Percentiles rank a stretch among this genome's conserved stretches.
Conservation (phyloP, 352 stramenopile species). For the Phytopythium sindhum region DNA sequence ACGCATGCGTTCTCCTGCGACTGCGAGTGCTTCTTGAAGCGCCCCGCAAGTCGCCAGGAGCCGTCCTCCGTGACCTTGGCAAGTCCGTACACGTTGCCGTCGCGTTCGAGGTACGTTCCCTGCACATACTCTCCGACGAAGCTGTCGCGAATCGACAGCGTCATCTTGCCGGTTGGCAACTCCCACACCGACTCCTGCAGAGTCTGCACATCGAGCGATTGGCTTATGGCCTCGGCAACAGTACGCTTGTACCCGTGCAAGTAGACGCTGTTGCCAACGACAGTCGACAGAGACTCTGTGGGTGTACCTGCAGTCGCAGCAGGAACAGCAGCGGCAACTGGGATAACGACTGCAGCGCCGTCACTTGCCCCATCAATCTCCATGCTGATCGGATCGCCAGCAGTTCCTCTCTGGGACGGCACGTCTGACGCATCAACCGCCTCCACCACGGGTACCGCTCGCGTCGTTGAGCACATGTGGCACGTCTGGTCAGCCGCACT, state of each 20-base stretch:
- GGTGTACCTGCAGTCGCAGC: background rate
- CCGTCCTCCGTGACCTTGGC: conserved; percentile 42
- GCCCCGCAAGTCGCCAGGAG: conserved; percentile 62
- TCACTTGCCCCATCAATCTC: conserved; percentile 23
- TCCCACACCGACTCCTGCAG: conserved; percentile 59
- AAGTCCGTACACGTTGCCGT: conserved; percentile 64
- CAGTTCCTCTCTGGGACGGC: background rate
- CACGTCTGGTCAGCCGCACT: conserved; percentile 43
- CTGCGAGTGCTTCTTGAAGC: conserved; percentile 65
- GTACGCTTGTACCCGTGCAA: conserved; percentile 53
- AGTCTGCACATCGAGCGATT: conserved; percentile 21
- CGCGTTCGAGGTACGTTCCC: conserved; percentile 68
- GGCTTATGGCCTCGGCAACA: conserved; percentile 27
- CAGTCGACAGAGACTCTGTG: conserved; percentile 13
- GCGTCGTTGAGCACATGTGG: conserved; percentile 66
- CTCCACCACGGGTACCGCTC: conserved; percentile 37
- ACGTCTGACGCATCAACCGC: conserved; percentile 30
- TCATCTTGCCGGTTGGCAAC: conserved; percentile 61
- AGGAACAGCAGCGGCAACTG: conserved; percentile 8
- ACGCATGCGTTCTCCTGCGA: conserved; percentile 70
- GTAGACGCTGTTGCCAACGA: conserved; percentile 40
- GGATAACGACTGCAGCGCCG: background rate
- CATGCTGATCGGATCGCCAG: conserved; percentile 33
- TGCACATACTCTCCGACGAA: conserved; percentile 67
- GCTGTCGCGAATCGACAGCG: conserved; percentile 31